Percentiles rank a stretch among this genome's conserved stretches.
Conservation (phyloP, 2,329 filamentous ascomycete species). For the Aplosporella prunicola region DNA sequence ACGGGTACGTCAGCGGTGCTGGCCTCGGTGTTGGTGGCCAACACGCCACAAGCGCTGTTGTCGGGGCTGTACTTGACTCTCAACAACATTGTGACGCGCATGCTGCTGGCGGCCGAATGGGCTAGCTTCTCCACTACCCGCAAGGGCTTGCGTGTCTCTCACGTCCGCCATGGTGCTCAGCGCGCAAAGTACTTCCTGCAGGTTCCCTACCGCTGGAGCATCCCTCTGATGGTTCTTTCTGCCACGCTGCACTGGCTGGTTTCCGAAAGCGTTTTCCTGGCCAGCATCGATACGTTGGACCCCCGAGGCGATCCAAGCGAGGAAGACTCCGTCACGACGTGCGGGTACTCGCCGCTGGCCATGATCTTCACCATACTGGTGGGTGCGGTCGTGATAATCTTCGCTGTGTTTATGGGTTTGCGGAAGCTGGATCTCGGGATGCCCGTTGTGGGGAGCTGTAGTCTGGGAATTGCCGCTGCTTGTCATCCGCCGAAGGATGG, state of each 20-base stretch:
- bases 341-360: conserved; percentile 13
- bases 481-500: no score
- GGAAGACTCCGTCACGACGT: conserved; percentile 5
- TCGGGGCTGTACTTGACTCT: conserved; percentile 38
- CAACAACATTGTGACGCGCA: conserved; percentile 38
- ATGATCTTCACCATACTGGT: conserved; percentile 12
- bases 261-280: conserved; percentile 36
- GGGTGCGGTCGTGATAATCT: no score
- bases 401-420: no score
- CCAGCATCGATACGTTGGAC: conserved; percentile 17
- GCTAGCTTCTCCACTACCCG: conserved; percentile 24
- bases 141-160: conserved; percentile 31
- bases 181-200: conserved; percentile 33
- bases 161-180: conserved; percentile 23
- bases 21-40: conserved; percentile 31
- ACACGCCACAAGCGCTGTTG: conserved; percentile 39
- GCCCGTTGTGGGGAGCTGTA: no score
- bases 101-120: conserved; percentile 41
- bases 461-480: no score
- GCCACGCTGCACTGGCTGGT: conserved; percentile 35
- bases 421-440: no score
- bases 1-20: background rate
- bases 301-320: background rate
- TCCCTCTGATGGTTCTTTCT: conserved; percentile 27
- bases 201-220: conserved; percentile 28